These are phyloP conservation scores for Luvunga scandens DNA, from an alignment of 345 rosid genomes.

Conservation along the genomic window DNA sequence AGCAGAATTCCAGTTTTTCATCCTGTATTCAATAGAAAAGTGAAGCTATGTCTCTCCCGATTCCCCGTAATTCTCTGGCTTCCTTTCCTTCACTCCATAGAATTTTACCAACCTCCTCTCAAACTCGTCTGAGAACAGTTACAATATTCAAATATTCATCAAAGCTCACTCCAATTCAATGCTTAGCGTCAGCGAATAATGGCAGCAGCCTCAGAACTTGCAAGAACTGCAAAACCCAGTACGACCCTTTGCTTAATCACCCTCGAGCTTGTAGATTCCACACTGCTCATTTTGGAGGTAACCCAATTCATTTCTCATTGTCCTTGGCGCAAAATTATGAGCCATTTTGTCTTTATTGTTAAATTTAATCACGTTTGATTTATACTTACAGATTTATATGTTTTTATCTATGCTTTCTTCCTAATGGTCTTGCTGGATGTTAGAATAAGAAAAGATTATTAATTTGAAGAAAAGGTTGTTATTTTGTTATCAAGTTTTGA, in stretches of 20 bases:
- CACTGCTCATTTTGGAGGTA: constrained; percentile 96
- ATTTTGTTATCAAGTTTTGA: background rate
- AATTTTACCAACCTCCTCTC: background rate
- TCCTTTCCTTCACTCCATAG: background rate
- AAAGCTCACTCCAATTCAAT: constrained; percentile 4
- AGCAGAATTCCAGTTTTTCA: background rate
- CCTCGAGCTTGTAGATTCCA: constrained; percentile 81
- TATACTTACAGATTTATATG: no score
- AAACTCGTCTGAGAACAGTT: background rate
- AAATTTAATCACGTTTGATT: background rate
- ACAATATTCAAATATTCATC: background rate
- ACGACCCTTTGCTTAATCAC: constrained; percentile 73
- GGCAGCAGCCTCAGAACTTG: constrained; percentile 54
- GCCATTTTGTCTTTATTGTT: background rate
- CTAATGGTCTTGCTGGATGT: background rate
- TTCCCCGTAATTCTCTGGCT: background rate
- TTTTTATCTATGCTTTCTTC: no score
- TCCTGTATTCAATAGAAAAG: background rate
- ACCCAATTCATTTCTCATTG: background rate
- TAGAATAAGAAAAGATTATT: background rate
- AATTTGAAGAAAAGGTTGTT: background rate
- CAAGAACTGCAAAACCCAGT: constrained; percentile 88
- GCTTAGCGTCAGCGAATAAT: constrained; percentile 13
- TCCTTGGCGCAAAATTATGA: background rate
- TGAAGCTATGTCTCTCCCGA: constrained; percentile 14